phyloP scores from a whole-genome alignment of 352 stramenopile species.

The Globisporangium emineosum region DNA sequence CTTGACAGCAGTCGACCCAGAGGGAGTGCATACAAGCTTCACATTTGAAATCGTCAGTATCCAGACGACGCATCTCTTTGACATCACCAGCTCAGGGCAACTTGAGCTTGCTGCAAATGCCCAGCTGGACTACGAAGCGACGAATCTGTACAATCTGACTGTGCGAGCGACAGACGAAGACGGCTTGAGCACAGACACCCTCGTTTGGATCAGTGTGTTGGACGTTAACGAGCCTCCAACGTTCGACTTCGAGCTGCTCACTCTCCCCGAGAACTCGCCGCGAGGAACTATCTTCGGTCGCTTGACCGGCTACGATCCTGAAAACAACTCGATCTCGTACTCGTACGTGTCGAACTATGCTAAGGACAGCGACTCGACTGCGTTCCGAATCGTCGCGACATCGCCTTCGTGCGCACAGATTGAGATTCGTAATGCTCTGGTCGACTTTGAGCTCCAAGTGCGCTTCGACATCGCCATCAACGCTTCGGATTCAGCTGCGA shows the following conservation, averaged over 20 bases:
- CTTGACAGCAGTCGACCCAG: slow-evolving; percentile 4
- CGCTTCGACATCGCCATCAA: slow-evolving; percentile 37
- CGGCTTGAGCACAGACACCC: slow-evolving; percentile 10
- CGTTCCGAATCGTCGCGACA: slow-evolving; percentile 38
- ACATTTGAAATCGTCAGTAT: slow-evolving; percentile 10
- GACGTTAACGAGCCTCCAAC: slow-evolving; percentile 35
- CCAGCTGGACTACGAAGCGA: slow-evolving; percentile 19
- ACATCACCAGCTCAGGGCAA: slow-evolving; percentile 9
- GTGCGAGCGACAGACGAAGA: slow-evolving; percentile 26
- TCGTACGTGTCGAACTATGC: slow-evolving; percentile 27
- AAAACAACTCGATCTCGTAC: slow-evolving; percentile 47
- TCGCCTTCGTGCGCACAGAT: slow-evolving; percentile 37
- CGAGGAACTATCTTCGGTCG: slow-evolving; percentile 37
- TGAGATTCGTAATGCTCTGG: slow-evolving; percentile 30
- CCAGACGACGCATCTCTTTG: slow-evolving; percentile 8
- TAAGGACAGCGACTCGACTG: slow-evolving; percentile 17
- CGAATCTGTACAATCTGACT: slow-evolving; percentile 11
- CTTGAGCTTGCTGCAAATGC: slow-evolving; percentile 6
- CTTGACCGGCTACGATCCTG: slow-evolving; percentile 39
- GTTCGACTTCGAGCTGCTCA: slow-evolving; percentile 10
- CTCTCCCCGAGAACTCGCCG: slow-evolving; percentile 38
- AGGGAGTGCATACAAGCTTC: not conserved
- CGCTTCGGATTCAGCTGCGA: slow-evolving; percentile 29
- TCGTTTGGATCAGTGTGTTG: slow-evolving; percentile 22
- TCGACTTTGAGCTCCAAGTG: slow-evolving; percentile 39